A percentile compares a stretch with the other conserved stretches of the same genome.
These are phyloP conservation scores for Dryas alaskensis DNA, from an alignment of 306 rosid species.

Conservation along the genomic window DNA sequence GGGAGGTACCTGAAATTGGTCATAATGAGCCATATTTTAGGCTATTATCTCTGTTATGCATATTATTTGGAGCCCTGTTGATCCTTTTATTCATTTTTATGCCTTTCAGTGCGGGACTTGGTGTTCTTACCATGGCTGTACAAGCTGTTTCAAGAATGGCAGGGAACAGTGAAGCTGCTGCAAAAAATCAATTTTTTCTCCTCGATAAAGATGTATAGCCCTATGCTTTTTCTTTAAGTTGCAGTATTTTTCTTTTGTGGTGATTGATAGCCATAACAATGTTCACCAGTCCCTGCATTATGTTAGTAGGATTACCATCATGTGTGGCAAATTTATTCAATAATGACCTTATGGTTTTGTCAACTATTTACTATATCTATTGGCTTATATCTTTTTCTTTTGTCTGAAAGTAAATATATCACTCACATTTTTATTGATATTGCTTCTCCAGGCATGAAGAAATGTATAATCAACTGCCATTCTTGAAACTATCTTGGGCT, in stretches of 20 bases:
- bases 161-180: constrained; percentile 58
- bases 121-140: constrained; percentile 79
- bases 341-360: neutral
- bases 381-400: neutral
- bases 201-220: constrained; percentile 81
- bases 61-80: constrained; percentile 22
- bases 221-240: constrained; percentile 15
- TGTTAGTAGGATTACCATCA: neutral
- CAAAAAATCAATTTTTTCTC: constrained; percentile 67
- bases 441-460: neutral
- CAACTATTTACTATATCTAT: neutral
- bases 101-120: constrained; percentile 91
- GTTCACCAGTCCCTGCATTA: neutral
- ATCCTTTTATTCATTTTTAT: constrained; percentile 20
- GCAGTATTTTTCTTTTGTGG: neutral
- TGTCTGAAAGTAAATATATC: too few relatives aligned
- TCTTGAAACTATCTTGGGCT: neutral
- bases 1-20: constrained; percentile 70
- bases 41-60: constrained; percentile 27
- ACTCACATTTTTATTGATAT: neutral
- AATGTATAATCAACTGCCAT: neutral
- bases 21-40: constrained; percentile 16
- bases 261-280: constrained; percentile 4
- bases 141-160: constrained; percentile 77
- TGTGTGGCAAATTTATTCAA: neutral